Evolutionary conservation across 805 yeast species (phyloP), one percentile per base, ranked within the genome.

Genomic region (Osmozyma mogii): DNA sequence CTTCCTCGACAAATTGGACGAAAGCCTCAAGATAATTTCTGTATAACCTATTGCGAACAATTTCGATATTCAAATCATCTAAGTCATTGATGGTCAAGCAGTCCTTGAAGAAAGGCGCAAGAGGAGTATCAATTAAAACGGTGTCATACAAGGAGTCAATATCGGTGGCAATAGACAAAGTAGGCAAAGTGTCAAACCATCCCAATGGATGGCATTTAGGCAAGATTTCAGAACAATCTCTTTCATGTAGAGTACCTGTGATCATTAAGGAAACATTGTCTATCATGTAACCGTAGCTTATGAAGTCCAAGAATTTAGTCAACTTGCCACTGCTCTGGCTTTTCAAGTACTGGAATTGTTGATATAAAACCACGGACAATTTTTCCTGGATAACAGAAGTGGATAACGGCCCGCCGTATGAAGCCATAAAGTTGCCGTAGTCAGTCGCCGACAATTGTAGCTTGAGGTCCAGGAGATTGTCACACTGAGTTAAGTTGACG

Each of bases 111-210:
- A 88, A 92, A 23, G 96, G 95, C 1, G 98, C 97, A 52, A 92
- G 71, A 4, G 99, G 99, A 5, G 98, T 92, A 58, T 92, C 99
- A 32, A 92, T 80, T 35, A 92, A 66, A 9, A 92, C 98, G 1
- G 94, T 83, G 47, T 81, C 81, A 61, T 89, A 92, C 46, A 92
- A 69, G n/a, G 92, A 76, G 47, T 87, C 95, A 34, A 89, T 75
- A 56, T 89, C 97, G 2, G 96, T 85, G 27, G 97, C 96, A 28
- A 89, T 92, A 10, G 92, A 75, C 35, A 92, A 68, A 0, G 97
- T 89, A 20, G 98, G 98, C 44, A 92, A 72, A 6, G 97, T 89
- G 45, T 92, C 98, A 50, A 92, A 92, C 96, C 96, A 88, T 25
- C 99, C 99, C 45, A 92, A 68, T 0, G 98, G 98, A 54, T 92